phyloP scores from a whole-genome alignment of 169 alveolate genomes.

The Eimeria necatrix region DNA sequence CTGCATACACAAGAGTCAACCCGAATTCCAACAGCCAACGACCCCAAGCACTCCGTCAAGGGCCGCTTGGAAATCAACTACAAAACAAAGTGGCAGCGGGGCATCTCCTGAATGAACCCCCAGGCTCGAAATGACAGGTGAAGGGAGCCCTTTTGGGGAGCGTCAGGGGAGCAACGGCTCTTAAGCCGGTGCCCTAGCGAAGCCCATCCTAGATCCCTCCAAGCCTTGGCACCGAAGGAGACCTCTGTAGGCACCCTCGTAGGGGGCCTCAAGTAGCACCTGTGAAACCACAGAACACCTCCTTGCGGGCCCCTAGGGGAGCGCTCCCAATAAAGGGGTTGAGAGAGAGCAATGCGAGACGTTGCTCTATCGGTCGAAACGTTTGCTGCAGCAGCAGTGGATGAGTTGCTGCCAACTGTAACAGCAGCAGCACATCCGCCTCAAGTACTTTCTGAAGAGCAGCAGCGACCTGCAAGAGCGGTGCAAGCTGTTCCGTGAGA shows the following conservation, averaged over 20 bases:
- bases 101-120: too few relatives aligned
- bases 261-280: neutral
- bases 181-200: too few relatives aligned
- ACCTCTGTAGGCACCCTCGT: neutral
- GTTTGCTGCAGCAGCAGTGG: slow-evolving; percentile 46
- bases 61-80: too few relatives aligned
- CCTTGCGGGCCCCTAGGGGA: slow-evolving; percentile 50
- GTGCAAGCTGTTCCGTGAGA: slow-evolving; percentile 2
- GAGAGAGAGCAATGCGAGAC: slow-evolving; percentile 27
- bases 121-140: too few relatives aligned
- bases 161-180: too few relatives aligned
- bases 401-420: slow-evolving; percentile 34
- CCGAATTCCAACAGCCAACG: too few relatives aligned
- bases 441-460: slow-evolving; percentile 50
- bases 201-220: too few relatives aligned
- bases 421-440: slow-evolving; percentile 60
- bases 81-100: too few relatives aligned
- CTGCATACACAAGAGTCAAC: too few relatives aligned
- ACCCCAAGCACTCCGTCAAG: too few relatives aligned
- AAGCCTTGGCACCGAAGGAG: too few relatives aligned
- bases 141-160: too few relatives aligned
- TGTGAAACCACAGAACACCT: slow-evolving; percentile 13
- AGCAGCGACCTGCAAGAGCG: slow-evolving; percentile 47
- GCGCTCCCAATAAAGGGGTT: slow-evolving; percentile 43
- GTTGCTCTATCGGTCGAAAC: slow-evolving; percentile 8